Percentiles rank a stretch among this genome's conserved stretches.
Conservation (phyloP, 306 rosid genomes). For the Prunus mume region DNA sequence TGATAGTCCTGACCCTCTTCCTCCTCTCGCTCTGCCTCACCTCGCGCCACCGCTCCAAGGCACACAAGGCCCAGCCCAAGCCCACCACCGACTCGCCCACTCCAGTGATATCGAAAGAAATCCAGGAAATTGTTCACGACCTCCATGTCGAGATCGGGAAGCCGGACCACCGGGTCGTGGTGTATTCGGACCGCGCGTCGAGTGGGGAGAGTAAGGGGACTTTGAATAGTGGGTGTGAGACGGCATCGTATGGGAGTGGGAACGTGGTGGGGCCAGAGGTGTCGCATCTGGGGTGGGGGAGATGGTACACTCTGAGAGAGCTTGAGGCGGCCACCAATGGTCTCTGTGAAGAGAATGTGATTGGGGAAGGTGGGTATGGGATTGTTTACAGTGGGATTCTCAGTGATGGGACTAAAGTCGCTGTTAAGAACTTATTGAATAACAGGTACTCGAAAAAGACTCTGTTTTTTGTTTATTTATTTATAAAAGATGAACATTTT, state of each 20-base stretch:
- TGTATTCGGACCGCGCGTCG: slow-evolving; percentile 63
- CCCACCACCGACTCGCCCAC: slow-evolving; percentile 17
- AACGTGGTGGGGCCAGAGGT: slow-evolving; percentile 83
- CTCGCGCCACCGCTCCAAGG: slow-evolving; percentile 52
- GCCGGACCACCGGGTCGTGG: slow-evolving; percentile 64
- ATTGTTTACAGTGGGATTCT: slow-evolving; percentile 79
- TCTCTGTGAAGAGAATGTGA: slow-evolving; percentile 73
- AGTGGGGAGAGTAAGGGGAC: slow-evolving; percentile 79
- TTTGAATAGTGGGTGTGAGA: slow-evolving; percentile 44
- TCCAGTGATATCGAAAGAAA: slow-evolving; percentile 70
- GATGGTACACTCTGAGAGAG: slow-evolving; percentile 91
- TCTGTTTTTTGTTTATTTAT: background rate
- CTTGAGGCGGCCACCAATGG: slow-evolving; percentile 89
- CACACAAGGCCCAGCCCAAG: background rate
- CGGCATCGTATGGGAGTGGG: slow-evolving; percentile 52
- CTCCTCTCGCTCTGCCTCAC: slow-evolving; percentile 90
- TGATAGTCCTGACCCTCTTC: slow-evolving; percentile 73
- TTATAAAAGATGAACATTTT: background rate
- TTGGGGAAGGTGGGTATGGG: slow-evolving; percentile 99
- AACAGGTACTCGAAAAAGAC: slow-evolving; percentile 50
- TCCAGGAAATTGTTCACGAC: slow-evolving; percentile 67
- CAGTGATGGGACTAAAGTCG: slow-evolving; percentile 67
- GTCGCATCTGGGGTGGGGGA: slow-evolving; percentile 97
- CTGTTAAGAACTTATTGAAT: slow-evolving; percentile 92
- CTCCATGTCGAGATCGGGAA: slow-evolving; percentile 75